Evolutionary conservation across 1,284 basidiomycete species (phyloP).

Genomic region (Ceratobasidium theobromae): DNA sequence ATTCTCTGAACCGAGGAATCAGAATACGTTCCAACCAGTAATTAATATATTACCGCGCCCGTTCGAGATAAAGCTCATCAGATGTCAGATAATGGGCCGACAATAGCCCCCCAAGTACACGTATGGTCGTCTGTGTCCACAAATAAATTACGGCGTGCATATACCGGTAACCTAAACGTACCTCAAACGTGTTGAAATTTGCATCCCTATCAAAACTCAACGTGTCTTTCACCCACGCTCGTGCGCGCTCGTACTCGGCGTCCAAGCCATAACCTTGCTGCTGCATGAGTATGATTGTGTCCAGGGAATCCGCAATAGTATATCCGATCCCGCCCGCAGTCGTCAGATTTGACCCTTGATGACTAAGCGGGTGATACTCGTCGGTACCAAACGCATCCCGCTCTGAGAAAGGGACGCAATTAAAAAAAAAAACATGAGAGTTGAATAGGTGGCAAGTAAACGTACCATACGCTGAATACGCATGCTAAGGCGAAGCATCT

Average conservation of each 20-base stretch:
- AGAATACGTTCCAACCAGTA: constrained; percentile 48
- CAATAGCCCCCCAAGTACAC: constrained; percentile 78
- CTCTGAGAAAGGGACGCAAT: constrained; percentile 50
- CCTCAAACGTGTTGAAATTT: constrained; percentile 89
- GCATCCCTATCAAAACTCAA: constrained; percentile 79
- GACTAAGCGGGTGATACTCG: constrained; percentile 81
- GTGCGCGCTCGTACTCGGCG: constrained; percentile 76
- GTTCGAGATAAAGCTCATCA: constrained; percentile 71
- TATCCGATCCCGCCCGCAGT: constrained; percentile 78
- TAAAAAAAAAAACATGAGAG: background rate
- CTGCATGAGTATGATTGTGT: constrained; percentile 79
- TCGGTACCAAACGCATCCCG: constrained; percentile 84
- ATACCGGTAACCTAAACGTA: constrained; percentile 43
- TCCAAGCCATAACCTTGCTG: constrained; percentile 74
- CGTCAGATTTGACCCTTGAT: constrained; percentile 72
- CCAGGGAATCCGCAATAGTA: constrained; percentile 78
- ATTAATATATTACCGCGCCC: constrained; percentile 57
- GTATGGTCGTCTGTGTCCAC: constrained; percentile 70
- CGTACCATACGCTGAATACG: constrained; percentile 79
- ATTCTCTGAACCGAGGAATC: constrained; percentile 50
- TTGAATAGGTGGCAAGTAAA: constrained; percentile 34
- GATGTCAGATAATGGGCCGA: constrained; percentile 76
- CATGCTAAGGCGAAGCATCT: constrained; percentile 54
- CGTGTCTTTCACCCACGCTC: constrained; percentile 72
- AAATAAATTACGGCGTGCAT: constrained; percentile 24